A percentile compares a stretch with the other conserved stretches of the same genome.
phyloP scores from a whole-genome alignment of 495 filamentous ascomycete genomes.

The Penicillium fimorum region DNA sequence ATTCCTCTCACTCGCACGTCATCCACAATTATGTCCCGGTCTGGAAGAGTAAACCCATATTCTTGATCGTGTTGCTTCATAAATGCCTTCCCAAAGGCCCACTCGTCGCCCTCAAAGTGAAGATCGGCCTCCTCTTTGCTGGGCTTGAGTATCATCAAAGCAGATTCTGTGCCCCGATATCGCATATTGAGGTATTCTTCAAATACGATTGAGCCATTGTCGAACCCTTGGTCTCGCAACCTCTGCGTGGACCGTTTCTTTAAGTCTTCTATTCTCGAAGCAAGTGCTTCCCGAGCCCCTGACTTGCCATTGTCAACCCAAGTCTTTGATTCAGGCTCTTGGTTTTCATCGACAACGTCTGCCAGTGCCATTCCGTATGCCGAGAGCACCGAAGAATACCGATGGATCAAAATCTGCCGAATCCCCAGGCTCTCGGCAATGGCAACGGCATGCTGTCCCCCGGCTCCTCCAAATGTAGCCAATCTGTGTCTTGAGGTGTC shows the following conservation, averaged over 20 bases:
- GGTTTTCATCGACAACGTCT: slow-evolving; percentile 89
- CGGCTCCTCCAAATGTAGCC: slow-evolving; percentile 91
- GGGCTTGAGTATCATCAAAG: slow-evolving; percentile 54
- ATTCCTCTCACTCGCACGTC: slow-evolving; percentile 89
- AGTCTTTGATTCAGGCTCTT: slow-evolving; percentile 74
- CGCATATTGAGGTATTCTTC: slow-evolving; percentile 52
- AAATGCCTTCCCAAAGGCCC: slow-evolving; percentile 80
- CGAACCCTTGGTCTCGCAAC: slow-evolving; percentile 34
- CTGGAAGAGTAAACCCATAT: slow-evolving; percentile 86
- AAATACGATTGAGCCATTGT: slow-evolving; percentile 33
- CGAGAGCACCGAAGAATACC: slow-evolving; percentile 91
- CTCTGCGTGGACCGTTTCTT: slow-evolving; percentile 18
- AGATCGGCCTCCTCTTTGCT: slow-evolving; percentile 22
- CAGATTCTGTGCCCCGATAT: slow-evolving; percentile 49
- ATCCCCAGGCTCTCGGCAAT: slow-evolving; percentile 90
- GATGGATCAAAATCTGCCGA: slow-evolving; percentile 80
- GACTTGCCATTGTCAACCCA: slow-evolving; percentile 20
- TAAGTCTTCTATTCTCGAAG: slow-evolving; percentile 16
- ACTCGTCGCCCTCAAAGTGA: slow-evolving; percentile 37
- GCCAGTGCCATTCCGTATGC: slow-evolving; percentile 97
- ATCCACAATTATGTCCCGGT: slow-evolving; percentile 84
- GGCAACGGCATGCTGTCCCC: slow-evolving; percentile 94
- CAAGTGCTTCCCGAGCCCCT: slow-evolving; percentile 18
- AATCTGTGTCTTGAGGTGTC: slow-evolving; percentile 87
- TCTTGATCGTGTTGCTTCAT: slow-evolving; percentile 86